Evolutionary conservation across 805 yeast species (phyloP).

Genomic region (Ogataea ganodermae): DNA sequence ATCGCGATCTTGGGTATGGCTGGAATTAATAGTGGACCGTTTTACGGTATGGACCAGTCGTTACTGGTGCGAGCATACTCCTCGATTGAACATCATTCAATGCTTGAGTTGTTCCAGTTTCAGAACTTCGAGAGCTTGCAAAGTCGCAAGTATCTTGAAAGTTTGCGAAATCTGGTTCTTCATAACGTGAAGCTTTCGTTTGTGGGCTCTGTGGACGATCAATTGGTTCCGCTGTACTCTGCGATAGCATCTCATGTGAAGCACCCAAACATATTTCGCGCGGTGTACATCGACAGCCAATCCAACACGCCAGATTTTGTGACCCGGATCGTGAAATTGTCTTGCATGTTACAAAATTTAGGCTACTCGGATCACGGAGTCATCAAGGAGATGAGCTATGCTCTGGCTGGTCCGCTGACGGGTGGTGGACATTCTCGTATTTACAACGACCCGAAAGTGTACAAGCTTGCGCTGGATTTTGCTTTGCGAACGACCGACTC

Average conservation of each 20-base stretch:
- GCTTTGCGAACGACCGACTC: constrained; percentile 65
- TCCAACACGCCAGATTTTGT: constrained; percentile 81
- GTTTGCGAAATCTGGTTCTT: constrained; percentile 62
- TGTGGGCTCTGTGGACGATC: constrained; percentile 92
- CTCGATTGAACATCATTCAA: constrained; percentile 84
- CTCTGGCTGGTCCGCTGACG: constrained; percentile 85
- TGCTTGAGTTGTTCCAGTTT: constrained; percentile 84
- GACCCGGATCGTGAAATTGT: constrained; percentile 67
- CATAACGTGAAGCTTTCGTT: constrained; percentile 77
- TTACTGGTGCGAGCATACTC: constrained; percentile 85
- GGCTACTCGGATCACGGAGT: constrained; percentile 88
- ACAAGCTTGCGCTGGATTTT: constrained; percentile 74
- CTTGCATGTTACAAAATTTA: constrained; percentile 70
- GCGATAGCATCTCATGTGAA: constrained; percentile 77
- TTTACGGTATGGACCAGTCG: constrained; percentile 84
- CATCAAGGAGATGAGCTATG: constrained; percentile 75
- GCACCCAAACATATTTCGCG: constrained; percentile 89
- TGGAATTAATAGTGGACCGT: constrained; percentile 92
- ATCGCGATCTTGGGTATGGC: constrained; percentile 91
- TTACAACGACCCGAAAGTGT: constrained; percentile 82
- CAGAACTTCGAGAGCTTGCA: constrained; percentile 75
- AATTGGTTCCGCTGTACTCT: constrained; percentile 88
- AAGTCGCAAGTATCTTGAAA: constrained; percentile 67
- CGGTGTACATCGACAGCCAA: constrained; percentile 84
- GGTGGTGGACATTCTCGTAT: constrained; percentile 95